These are phyloP conservation scores for Trametes polyzona DNA, from an alignment of 1,284 basidiomycete species.

Conservation along the genomic window DNA sequence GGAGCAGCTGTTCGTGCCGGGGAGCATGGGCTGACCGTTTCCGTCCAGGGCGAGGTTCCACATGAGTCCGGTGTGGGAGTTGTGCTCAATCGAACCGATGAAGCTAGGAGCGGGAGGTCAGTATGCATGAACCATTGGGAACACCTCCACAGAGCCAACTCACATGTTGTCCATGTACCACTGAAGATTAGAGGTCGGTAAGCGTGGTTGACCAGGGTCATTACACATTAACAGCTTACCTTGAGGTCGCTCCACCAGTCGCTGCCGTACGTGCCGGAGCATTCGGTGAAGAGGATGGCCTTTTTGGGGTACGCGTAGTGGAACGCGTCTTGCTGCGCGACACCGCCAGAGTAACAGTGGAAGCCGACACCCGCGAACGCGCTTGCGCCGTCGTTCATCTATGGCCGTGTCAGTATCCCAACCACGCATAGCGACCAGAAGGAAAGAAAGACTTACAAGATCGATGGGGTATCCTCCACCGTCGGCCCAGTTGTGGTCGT, in stretches of 20 bases:
- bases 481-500: conserved; percentile 54
- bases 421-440: neutral
- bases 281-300: conserved; percentile 56
- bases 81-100: conserved; percentile 51
- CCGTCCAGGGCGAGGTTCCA: conserved; percentile 67
- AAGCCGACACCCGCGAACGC: conserved; percentile 52
- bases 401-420: neutral
- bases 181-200: too few relatives aligned
- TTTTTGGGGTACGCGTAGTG: conserved; percentile 47
- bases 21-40: conserved; percentile 63
- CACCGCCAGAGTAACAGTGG: conserved; percentile 51
- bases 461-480: conserved; percentile 50
- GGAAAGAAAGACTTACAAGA: conserved; percentile 36
- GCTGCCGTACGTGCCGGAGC: conserved; percentile 49
- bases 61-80: conserved; percentile 59
- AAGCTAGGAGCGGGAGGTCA: conserved; percentile 35
- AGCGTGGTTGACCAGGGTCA: neutral
- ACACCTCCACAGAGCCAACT: conserved; percentile 17
- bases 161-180: conserved; percentile 68
- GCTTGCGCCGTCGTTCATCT: conserved; percentile 50
- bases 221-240: conserved; percentile 36
- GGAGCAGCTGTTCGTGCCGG: conserved; percentile 64
- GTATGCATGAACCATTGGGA: neutral
- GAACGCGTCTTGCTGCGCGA: conserved; percentile 45
- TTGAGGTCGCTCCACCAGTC: conserved; percentile 81